These are phyloP conservation scores for Ophiostoma fasciatum DNA, from an alignment of 2,329 filamentous ascomycete species.

Conservation along the genomic window DNA sequence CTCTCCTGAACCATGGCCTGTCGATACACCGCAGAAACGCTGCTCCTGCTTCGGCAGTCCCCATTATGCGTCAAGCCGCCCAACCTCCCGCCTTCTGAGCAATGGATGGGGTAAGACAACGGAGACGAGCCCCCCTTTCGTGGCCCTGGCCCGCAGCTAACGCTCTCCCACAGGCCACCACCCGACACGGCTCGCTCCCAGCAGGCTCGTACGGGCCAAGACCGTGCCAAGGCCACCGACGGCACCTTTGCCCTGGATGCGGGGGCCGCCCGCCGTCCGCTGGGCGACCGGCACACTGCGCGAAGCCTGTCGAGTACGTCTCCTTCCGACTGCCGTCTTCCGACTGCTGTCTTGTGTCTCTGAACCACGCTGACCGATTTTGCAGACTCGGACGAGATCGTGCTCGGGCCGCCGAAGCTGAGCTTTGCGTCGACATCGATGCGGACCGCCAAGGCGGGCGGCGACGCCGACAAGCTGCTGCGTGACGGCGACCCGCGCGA, in stretches of 20 bases:
- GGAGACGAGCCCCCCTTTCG: background rate
- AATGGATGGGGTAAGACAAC: constrained; percentile 98
- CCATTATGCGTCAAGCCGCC: constrained; percentile 71
- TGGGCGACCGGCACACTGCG: constrained; percentile 36
- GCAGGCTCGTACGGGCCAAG: constrained; percentile 30
- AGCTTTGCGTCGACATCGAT: constrained; percentile 66
- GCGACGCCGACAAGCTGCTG: constrained; percentile 36
- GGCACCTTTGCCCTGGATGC: constrained; percentile 33
- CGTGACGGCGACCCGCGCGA: constrained; percentile 40
- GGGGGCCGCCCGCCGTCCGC: constrained; percentile 36
- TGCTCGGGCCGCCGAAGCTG: constrained; percentile 72
- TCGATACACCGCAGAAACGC: constrained; percentile 62
- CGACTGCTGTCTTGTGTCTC: background rate
- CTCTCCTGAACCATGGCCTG: constrained; percentile 31
- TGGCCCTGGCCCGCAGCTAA: too few species aligned
- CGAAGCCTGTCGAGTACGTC: constrained; percentile 44
- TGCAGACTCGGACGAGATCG: constrained; percentile 60
- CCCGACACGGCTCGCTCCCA: constrained; percentile 3
- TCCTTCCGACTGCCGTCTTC: too few species aligned
- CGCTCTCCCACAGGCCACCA: constrained; percentile 7
- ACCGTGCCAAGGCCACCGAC: constrained; percentile 26
- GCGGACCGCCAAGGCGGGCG: constrained; percentile 27
- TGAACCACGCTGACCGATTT: background rate
- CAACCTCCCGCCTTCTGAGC: constrained; percentile 66
- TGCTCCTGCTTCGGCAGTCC: constrained; percentile 64